Conservation (phyloP, 257 asterid species). For the Lithospermum erythrorhizon region DNA sequence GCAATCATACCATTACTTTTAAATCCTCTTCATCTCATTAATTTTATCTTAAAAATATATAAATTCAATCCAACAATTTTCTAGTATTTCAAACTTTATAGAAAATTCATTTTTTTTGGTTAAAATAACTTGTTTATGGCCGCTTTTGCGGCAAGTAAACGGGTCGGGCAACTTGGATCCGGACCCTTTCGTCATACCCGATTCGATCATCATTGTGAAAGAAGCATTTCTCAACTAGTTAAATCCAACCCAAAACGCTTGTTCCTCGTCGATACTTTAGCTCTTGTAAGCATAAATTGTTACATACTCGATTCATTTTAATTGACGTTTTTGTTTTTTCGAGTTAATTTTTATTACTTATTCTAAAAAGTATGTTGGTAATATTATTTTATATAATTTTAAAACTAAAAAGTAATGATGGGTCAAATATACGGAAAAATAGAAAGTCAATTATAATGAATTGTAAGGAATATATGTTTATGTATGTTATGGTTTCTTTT, state of each 20-base stretch:
- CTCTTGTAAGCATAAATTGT: constrained; percentile 39
- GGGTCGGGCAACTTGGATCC: not conserved
- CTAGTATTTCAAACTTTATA: too few species aligned
- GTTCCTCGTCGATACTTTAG: constrained; percentile 82
- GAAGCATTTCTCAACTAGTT: constrained; percentile 44
- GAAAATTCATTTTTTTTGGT: not conserved
- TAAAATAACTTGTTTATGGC: not conserved
- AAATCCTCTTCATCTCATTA: too few species aligned
- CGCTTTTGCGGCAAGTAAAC: constrained; percentile 9
- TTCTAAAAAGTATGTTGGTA: too few species aligned
- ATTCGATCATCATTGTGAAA: constrained; percentile 8
- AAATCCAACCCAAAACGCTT: constrained; percentile 46
- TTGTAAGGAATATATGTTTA: not conserved
- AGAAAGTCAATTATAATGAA: too few species aligned
- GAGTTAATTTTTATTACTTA: too few species aligned
- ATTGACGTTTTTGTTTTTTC: constrained; percentile 1
- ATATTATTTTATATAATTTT: too few species aligned
- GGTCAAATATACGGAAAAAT: not conserved
- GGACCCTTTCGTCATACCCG: constrained; percentile 16
- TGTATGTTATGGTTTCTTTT: not conserved
- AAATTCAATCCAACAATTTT: too few species aligned
- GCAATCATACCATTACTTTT: too few species aligned
- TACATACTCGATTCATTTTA: not conserved
- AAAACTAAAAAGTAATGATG: too few species aligned
- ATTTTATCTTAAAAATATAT: too few species aligned